Conservation (phyloP, 139 green algal species). For the Chlamydomonas applanata region DNA sequence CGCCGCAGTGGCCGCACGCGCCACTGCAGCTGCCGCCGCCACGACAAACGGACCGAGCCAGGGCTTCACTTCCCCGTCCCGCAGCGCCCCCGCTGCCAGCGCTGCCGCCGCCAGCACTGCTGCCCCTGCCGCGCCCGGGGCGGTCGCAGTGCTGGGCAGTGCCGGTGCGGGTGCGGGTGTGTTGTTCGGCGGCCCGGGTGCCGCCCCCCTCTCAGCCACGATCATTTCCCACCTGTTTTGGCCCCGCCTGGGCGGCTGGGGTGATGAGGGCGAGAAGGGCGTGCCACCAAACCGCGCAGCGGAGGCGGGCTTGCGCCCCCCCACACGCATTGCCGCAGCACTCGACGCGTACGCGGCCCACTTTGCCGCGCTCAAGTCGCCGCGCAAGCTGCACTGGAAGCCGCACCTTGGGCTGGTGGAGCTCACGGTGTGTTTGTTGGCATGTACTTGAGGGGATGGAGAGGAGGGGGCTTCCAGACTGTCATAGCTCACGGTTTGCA, state of each 20-base stretch:
- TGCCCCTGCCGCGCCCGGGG: neutral
- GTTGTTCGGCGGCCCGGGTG: neutral
- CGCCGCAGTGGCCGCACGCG: conserved; percentile 18
- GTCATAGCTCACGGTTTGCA: no score
- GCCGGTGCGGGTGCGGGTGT: no score
- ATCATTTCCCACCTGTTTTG: conserved; percentile 90
- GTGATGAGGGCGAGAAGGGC: conserved; percentile 4
- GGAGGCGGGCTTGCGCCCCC: conserved; percentile 55
- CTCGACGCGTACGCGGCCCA: conserved; percentile 46
- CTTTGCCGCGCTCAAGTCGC: conserved; percentile 81
- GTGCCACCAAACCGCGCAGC: neutral
- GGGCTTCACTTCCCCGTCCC: neutral
- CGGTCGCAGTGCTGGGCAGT: neutral
- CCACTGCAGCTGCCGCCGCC: neutral
- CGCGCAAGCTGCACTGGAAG: conserved; percentile 85
- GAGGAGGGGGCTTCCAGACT: no score
- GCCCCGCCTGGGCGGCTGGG: conserved; percentile 47
- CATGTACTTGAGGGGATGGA: no score
- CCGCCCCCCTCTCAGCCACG: conserved; percentile 50
- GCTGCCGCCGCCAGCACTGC: no score
- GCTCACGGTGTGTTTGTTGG: neutral
- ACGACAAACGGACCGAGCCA: neutral
- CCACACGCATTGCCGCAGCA: conserved; percentile 35
- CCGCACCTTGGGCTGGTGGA: conserved; percentile 53
- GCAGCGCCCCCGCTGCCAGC: neutral